phyloP scores from a whole-genome alignment of 139 green algal species.

The Chlorella sp. region DNA sequence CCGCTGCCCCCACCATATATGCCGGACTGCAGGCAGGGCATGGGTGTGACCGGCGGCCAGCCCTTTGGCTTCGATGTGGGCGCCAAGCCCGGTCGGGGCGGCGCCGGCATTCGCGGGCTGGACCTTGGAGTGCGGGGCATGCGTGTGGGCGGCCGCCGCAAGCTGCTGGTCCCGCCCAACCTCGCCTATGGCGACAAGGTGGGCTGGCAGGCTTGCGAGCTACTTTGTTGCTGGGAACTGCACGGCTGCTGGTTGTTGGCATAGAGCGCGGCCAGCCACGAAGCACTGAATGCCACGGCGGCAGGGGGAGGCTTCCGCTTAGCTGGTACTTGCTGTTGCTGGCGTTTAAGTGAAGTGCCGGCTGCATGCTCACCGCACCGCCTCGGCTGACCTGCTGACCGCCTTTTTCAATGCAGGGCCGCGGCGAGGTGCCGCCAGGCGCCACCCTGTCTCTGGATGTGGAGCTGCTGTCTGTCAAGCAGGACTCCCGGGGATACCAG shows the following conservation, averaged over 20 bases:
- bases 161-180: conserved; percentile 82
- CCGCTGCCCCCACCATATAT: no score
- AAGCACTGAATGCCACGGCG: no score
- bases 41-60: conserved; percentile 84
- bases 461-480: conserved; percentile 87
- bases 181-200: conserved; percentile 75
- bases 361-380: no score
- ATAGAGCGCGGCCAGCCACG: no score
- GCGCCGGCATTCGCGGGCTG: conserved; percentile 76
- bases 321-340: no score
- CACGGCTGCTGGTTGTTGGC: no score
- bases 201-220: background rate
- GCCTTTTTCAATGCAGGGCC: no score
- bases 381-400: no score
- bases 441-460: conserved; percentile 58
- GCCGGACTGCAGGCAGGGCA: conserved; percentile 76
- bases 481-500: conserved; percentile 57
- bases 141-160: conserved; percentile 78
- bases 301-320: no score
- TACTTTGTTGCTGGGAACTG: no score
- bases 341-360: no score
- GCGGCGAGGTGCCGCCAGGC: conserved; percentile 84
- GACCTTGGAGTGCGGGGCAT: conserved; percentile 90
- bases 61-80: conserved; percentile 94
- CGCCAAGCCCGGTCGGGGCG: conserved; percentile 21